A percentile compares a stretch with the other conserved stretches of the same genome.
phyloP scores from a whole-genome alignment of 352 stramenopile species.

The Pythium rhizo-oryzae region DNA sequence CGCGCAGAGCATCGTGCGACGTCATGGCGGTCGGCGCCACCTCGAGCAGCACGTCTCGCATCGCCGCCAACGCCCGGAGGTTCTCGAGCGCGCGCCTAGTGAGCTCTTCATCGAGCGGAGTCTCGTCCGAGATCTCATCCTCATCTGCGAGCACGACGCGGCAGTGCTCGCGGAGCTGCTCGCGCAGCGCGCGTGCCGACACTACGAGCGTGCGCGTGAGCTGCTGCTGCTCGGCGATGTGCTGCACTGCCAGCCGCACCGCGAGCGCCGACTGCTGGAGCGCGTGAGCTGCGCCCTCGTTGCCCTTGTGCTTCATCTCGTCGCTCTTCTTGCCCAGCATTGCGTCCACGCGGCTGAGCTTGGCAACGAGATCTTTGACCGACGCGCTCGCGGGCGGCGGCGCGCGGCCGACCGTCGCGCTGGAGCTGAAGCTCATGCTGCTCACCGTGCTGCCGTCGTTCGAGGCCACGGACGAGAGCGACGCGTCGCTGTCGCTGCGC shows the following conservation, averaged over 20 bases:
- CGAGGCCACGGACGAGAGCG: conserved; percentile 5
- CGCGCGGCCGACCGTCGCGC: neutral
- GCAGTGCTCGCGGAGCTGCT: conserved; percentile 31
- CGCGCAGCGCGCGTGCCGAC: conserved; percentile 19
- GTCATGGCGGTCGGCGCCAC: neutral
- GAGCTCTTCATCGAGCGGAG: conserved; percentile 20
- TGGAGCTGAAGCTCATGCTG: neutral
- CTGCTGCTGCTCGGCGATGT: conserved; percentile 56
- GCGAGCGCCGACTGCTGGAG: conserved; percentile 55
- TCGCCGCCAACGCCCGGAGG: conserved; percentile 14
- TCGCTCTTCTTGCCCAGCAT: conserved; percentile 77
- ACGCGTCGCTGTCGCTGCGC: conserved; percentile 30
- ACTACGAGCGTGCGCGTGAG: conserved; percentile 45
- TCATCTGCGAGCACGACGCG: conserved; percentile 21
- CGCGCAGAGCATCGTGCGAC: conserved; percentile 2
- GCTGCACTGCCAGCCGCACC: conserved; percentile 37
- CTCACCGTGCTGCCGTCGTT: conserved; percentile 6
- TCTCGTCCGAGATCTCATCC: conserved; percentile 20
- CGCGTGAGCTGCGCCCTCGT: conserved; percentile 52
- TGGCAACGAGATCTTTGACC: conserved; percentile 39
- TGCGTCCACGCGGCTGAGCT: conserved; percentile 45
- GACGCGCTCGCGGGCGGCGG: conserved; percentile 11
- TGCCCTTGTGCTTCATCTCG: conserved; percentile 76
- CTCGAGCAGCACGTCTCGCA: conserved; percentile 3
- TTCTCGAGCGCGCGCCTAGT: conserved; percentile 13